Percentiles rank a stretch among this genome's conserved stretches.
Evolutionary conservation across 805 yeast species (phyloP).

Genomic region (Wickerhamiella cacticola): DNA sequence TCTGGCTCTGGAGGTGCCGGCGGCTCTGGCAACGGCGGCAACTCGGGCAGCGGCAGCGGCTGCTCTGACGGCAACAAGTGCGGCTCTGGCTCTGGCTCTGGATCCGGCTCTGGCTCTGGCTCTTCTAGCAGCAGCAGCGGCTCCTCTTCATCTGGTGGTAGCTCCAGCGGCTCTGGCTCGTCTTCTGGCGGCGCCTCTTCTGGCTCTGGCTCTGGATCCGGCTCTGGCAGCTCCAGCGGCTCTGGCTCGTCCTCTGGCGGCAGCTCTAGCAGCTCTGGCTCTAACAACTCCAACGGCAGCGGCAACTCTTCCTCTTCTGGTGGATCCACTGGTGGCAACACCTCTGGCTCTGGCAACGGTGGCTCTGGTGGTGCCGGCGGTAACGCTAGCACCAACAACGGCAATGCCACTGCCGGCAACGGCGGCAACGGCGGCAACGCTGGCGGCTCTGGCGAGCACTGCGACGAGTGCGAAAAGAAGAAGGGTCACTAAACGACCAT

Average conservation of each 20-base stretch:
- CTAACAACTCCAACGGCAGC: constrained; percentile 1
- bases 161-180: constrained; percentile 20
- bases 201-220: constrained; percentile 21
- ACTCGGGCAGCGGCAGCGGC: constrained; percentile 8
- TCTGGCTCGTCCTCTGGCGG: constrained; percentile 4
- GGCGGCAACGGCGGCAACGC: constrained; percentile 11
- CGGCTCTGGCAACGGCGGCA: constrained; percentile 2
- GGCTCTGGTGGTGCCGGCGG: constrained; percentile 13
- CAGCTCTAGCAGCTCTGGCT: constrained; percentile 6
- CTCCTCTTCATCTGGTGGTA: not conserved
- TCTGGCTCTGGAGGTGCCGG: not conserved
- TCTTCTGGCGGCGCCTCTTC: constrained; percentile 23
- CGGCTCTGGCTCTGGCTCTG: constrained; percentile 4
- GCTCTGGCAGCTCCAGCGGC: constrained; percentile 13
- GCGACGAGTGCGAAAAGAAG: constrained; percentile 7
- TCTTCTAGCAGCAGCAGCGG: constrained; percentile 22
- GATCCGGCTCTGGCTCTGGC: constrained; percentile 19
- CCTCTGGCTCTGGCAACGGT: not conserved
- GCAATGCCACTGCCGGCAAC: constrained; percentile 10
- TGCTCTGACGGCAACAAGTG: constrained; percentile 2
- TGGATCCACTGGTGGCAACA: constrained; percentile 10
- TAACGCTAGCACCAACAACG: constrained; percentile 7
- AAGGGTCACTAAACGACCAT: not conserved
- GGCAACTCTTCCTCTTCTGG: constrained; percentile 9
- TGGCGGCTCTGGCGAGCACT: not conserved